A percentile compares a stretch with the other conserved stretches of the same genome.
Evolutionary conservation across 257 asterid genomes (phyloP).

Genomic region (Solanum pimpinellifolium): DNA sequence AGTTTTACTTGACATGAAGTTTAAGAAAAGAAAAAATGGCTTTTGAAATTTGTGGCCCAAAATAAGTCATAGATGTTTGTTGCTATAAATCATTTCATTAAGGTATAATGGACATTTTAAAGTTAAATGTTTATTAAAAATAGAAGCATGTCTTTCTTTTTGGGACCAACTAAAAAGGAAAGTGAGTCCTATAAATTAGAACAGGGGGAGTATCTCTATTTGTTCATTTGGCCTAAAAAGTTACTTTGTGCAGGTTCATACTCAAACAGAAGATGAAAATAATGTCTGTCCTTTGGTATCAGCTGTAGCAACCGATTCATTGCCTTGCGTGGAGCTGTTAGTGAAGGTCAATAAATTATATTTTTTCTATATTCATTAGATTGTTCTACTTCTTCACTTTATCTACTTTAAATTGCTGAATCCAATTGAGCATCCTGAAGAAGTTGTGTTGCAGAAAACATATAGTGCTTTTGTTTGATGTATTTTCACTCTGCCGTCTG

Average conservation of each 20-base stretch:
- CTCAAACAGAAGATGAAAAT: constrained; percentile 63
- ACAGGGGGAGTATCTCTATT: background rate
- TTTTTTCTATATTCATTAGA: background rate
- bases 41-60: background rate
- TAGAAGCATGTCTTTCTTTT: background rate
- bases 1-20: background rate
- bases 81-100: no score
- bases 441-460: background rate
- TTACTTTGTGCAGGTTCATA: constrained; percentile 63
- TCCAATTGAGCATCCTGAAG: background rate
- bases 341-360: constrained; percentile 38
- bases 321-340: constrained; percentile 61
- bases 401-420: background rate
- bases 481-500: background rate
- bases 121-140: no score
- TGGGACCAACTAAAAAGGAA: background rate
- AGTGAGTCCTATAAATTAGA: background rate
- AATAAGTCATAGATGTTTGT: background rate
- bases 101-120: background rate
- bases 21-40: background rate
- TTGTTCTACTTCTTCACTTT: background rate
- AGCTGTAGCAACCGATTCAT: constrained; percentile 94
- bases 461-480: background rate
- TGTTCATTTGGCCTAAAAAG: background rate
- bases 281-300: constrained; percentile 63